Evolutionary conservation across 805 yeast species (phyloP), one percentile per base, ranked within the genome.

Genomic region (Groenewaldozyma tartarivorans): DNA sequence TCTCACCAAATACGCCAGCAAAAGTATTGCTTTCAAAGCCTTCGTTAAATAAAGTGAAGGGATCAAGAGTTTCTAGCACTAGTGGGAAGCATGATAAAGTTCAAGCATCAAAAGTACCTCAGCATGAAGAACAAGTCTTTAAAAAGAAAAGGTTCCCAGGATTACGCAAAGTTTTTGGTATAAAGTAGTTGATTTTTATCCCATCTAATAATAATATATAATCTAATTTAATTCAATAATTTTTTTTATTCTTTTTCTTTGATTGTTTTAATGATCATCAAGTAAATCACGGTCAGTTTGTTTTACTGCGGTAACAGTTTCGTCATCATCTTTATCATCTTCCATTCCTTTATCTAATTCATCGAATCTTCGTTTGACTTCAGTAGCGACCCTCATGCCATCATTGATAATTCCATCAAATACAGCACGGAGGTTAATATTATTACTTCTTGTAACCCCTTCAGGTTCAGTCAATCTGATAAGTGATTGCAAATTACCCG

Each of bases 321-420:
- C 55, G n/a, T 50, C 59, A 7, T 58, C 63, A 13, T 51, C 59
- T 15, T 59, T 62, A 6, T 53, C 60, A 2, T 49, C 54, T 15
- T 49, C 52, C 26, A 44, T 39, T 20, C 46, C 43, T 22, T 39
- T 43, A 38, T 66, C 68, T 31, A 46, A 64, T 52, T 54, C 61
- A 57, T 87, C 95, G 72, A 86, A 87, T 48, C 95, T 78, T 49
- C 81, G 79, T 49, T 90, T 77, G 3, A 92, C 94, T 55, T 86
- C 88, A 40, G 74, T 77, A 1, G 97, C 97, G 11, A 90, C 94
- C 42, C 90, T 75, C 56, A 85, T 71, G 4, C 97, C 96, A 62
- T 92, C 96, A 0, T 94, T 92, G 45, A 90, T 71, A 43, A 92
- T 69, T 7, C 92, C 90, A 58, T 86, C 94, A 63, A 90, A 84